phyloP scores from a whole-genome alignment of 2,329 filamentous ascomycete species.

The Nothophoma quercina region DNA sequence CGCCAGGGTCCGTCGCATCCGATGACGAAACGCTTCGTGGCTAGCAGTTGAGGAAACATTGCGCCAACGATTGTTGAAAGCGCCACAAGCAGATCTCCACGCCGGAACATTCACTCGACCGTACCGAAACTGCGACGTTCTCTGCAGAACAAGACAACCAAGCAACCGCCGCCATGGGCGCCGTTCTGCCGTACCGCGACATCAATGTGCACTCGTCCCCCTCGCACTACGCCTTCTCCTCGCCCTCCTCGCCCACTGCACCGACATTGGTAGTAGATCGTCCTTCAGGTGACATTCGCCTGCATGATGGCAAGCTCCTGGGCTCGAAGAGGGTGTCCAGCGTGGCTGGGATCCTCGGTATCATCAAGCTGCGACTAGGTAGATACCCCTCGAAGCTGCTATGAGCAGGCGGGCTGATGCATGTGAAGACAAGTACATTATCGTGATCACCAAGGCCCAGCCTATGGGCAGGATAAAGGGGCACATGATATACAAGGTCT shows the following conservation, averaged over 20 bases:
- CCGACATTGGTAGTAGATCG: slow-evolving; percentile 89
- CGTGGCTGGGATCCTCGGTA: slow-evolving; percentile 91
- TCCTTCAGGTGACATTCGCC: slow-evolving; percentile 86
- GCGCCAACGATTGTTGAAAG: slow-evolving; percentile 1
- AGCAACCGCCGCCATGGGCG: slow-evolving; percentile 53
- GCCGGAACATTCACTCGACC: not conserved
- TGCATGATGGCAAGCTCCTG: slow-evolving; percentile 79
- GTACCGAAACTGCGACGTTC: not conserved
- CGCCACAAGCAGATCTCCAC: slow-evolving; percentile 1
- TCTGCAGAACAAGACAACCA: not conserved
- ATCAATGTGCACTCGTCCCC: slow-evolving; percentile 95
- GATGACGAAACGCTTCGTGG: slow-evolving; percentile 29
- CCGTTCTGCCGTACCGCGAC: slow-evolving; percentile 81
- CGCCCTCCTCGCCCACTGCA: slow-evolving; percentile 88
- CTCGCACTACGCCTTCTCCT: slow-evolving; percentile 95
- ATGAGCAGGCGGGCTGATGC: slow-evolving; percentile 26
- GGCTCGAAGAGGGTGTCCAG: slow-evolving; percentile 87
- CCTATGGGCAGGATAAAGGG: slow-evolving; percentile 91
- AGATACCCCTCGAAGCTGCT: slow-evolving; percentile 29
- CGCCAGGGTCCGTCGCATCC: slow-evolving; percentile 1
- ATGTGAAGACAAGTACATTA: slow-evolving; percentile 84
- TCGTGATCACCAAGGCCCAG: slow-evolving; percentile 93
- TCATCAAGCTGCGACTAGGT: slow-evolving; percentile 94
- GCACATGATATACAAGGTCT: slow-evolving; percentile 94
- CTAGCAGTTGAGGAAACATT: slow-evolving; percentile 5